Base-by-base conservation (phyloP, 1,284 basidiomycete genomes). In the Trametes versicolor region DNA sequence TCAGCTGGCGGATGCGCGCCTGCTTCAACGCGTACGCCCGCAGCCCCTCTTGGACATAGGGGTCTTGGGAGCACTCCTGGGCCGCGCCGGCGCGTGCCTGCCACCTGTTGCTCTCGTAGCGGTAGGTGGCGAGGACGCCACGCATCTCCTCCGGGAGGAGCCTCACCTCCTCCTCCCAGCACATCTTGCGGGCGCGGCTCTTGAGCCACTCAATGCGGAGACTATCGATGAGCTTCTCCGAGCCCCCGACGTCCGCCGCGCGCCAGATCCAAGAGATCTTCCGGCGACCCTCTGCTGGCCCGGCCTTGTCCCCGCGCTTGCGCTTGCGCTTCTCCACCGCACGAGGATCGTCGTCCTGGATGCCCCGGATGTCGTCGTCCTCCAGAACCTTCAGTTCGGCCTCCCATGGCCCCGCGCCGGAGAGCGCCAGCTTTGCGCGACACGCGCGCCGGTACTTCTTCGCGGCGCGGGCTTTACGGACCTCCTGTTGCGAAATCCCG, bases 61-160 rank as follows among this genome's bases (percentile, higher is more conserved):
- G n/a, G n/a, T n/a, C n/a, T n/a, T n/a, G n/a, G n/a, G n/a, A n/a
- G n/a, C n/a, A n/a, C n/a, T n/a, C n/a, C n/a, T n/a, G n/a, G n/a
- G n/a, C n/a, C n/a, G n/a, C n/a, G n/a, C n/a, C n/a, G n/a, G n/a
- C n/a, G n/a, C n/a, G n/a, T n/a, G n/a, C n/a, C n/a, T n/a, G n/a
- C n/a, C n/a, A n/a, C n/a, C n/a, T n/a, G n/a, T n/a, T n/a, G n/a
- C n/a, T n/a, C n/a, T n/a, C n/a, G n/a, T n/a, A n/a, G n/a, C n/a
- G n/a, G n/a, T n/a, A n/a, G n/a, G n/a, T n/a, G n/a, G n/a, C n/a
- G n/a, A n/a, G n/a, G n/a, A n/a, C n/a, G n/a, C n/a, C n/a, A n/a
- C 69, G 58, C 77, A 79, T 78, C 64, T 80, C 79, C 62, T 79
- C 79, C 6, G 61, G 48, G 0, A 80, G 55, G 10, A 80, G 67